Conservation (phyloP, 2,329 filamentous ascomycete species). For the Aspergillus tanneri region DNA sequence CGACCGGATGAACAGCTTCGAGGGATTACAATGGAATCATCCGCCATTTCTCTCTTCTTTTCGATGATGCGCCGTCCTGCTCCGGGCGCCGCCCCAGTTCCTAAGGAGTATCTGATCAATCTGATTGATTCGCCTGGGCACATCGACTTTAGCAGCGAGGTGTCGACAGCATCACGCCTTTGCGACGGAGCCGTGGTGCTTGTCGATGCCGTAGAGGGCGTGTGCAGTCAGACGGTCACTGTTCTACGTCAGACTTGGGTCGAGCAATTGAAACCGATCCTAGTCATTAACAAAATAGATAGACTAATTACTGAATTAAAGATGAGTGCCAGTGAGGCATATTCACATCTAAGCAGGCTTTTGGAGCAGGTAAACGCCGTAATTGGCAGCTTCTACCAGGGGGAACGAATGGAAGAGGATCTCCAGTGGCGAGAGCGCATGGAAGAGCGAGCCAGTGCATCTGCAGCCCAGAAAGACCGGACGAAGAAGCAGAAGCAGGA, state of each 20-base stretch:
- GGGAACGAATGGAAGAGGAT: conserved; percentile 97
- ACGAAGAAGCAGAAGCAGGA: conserved; percentile 37
- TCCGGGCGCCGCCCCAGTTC: conserved; percentile 66
- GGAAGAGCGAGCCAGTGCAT: conserved; percentile 77
- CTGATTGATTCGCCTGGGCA: conserved; percentile 97
- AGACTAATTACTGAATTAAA: conserved; percentile 89
- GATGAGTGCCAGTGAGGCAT: conserved; percentile 87
- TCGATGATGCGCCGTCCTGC: conserved; percentile 76
- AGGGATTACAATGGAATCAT: conserved; percentile 99
- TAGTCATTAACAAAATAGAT: conserved; percentile 99
- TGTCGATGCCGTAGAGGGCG: conserved; percentile 94
- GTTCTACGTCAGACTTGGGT: conserved; percentile 93
- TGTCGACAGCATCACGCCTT: conserved; percentile 89
- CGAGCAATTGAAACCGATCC: conserved; percentile 88
- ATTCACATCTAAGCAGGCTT: conserved; percentile 81
- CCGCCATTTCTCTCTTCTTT: conserved; percentile 94
- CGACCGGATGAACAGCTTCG: conserved; percentile 91
- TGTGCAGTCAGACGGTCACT: conserved; percentile 97
- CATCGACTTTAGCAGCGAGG: conserved; percentile 98
- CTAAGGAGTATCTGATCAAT: conserved; percentile 93
- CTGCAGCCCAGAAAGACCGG: conserved; percentile 58
- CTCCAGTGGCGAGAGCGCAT: conserved; percentile 92
- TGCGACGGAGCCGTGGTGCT: conserved; percentile 94
- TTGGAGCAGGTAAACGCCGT: conserved; percentile 97
- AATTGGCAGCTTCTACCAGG: conserved; percentile 94